These are phyloP conservation scores for Dactylis glomerata DNA, from an alignment of 176 grass and related monocot species.

Conservation along the genomic window DNA sequence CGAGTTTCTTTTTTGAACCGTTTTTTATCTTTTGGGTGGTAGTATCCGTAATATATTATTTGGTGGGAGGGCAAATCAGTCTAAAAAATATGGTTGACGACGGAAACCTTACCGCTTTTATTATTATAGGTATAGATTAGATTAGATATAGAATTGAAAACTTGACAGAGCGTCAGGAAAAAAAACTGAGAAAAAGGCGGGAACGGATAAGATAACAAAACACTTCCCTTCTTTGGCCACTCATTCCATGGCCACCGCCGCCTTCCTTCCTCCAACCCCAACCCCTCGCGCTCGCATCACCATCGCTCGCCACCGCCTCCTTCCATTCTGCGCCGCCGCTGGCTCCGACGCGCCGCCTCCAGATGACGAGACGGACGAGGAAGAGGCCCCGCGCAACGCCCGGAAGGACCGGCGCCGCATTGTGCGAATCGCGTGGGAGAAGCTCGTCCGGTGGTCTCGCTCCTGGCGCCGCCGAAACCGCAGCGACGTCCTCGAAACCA, in stretches of 20 bases:
- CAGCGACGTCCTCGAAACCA: conserved; percentile 72
- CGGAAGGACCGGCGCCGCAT: conserved; percentile 49
- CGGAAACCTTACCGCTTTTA: too few species aligned
- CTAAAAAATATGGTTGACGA: too few species aligned
- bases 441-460: conserved; percentile 85
- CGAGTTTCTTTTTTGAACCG: too few species aligned
- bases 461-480: conserved; percentile 69
- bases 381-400: conserved; percentile 9
- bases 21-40: too few species aligned
- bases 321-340: not conserved
- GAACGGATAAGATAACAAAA: conserved; percentile 47
- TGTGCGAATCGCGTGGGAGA: conserved; percentile 86
- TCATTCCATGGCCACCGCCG: conserved; percentile 24
- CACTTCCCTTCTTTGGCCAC: not conserved
- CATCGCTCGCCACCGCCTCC: not conserved
- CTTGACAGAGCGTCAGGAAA: too few species aligned
- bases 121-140: too few species aligned
- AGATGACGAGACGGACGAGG: not conserved
- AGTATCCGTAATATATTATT: too few species aligned
- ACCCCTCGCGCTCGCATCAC: conserved; percentile 29
- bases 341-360: not conserved
- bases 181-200: too few species aligned
- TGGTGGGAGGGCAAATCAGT: too few species aligned
- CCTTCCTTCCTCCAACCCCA: conserved; percentile 22
- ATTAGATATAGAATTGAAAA: too few species aligned